Evolutionary conservation across 2,329 filamentous ascomycete genomes (phyloP).

Genomic region (Talaromyces sp.): DNA sequence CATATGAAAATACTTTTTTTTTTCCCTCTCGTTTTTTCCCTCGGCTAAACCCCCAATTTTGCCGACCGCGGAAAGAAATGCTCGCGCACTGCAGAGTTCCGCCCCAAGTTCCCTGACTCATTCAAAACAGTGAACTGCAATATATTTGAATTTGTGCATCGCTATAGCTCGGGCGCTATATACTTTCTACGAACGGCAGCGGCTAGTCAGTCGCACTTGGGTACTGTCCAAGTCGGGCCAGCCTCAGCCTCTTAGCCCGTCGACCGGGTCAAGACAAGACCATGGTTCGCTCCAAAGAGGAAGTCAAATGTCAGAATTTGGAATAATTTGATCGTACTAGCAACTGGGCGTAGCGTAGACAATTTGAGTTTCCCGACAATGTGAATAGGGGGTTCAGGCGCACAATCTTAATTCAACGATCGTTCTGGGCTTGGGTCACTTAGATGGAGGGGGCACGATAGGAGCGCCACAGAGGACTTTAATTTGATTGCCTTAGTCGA

Average conservation of each 20-base stretch:
- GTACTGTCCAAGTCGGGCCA: slow-evolving; percentile 3
- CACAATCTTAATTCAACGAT: slow-evolving; percentile 8
- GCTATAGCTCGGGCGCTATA: background rate
- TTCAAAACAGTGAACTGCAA: background rate
- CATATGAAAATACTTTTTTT: background rate
- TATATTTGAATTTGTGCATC: background rate
- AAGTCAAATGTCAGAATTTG: background rate
- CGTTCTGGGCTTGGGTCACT: background rate
- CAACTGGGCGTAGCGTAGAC: background rate
- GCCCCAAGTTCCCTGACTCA: background rate
- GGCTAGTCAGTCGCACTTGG: background rate
- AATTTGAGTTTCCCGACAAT: slow-evolving; percentile 6
- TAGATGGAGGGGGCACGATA: background rate
- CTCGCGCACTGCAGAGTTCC: too few relatives aligned
- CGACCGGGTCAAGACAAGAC: background rate
- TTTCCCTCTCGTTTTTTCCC: background rate
- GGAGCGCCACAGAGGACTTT: background rate
- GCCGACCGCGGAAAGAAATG: background rate
- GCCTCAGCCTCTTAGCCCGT: background rate
- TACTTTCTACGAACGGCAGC: background rate
- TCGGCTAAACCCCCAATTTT: background rate
- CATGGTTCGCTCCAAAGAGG: slow-evolving; percentile 1
- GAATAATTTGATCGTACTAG: background rate
- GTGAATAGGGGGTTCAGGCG: background rate
- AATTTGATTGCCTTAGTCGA: background rate